A percentile compares a stretch with the other conserved stretches of the same genome.
phyloP scores from a whole-genome alignment of 805 yeast genomes.

The Candida incommunis region DNA sequence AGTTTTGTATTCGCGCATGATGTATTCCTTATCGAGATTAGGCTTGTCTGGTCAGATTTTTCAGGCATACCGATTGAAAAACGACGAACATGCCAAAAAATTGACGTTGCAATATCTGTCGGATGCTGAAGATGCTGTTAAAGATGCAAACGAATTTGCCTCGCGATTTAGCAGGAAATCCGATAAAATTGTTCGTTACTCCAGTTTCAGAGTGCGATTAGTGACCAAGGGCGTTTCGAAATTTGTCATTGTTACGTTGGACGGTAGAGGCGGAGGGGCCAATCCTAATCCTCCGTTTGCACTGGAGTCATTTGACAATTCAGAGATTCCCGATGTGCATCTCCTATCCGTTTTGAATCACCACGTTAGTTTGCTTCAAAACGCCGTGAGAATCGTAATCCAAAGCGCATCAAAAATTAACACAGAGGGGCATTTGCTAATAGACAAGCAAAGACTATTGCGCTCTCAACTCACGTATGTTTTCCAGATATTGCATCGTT shows the following conservation, averaged over 20 bases:
- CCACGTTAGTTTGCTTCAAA: slow-evolving; percentile 3
- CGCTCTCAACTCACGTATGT: slow-evolving; percentile 1
- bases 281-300: slow-evolving; percentile 4
- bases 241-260: background rate
- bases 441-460: slow-evolving; percentile 7
- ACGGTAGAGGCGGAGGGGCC: background rate
- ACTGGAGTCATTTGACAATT: slow-evolving; percentile 10
- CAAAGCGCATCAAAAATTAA: slow-evolving; percentile 2
- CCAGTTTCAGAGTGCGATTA: background rate
- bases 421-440: slow-evolving; percentile 5
- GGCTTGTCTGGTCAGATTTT: slow-evolving; percentile 9
- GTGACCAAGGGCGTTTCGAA: background rate
- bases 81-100: background rate
- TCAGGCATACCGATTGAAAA: background rate
- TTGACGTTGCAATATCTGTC: slow-evolving; percentile 3
- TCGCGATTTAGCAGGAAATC: background rate
- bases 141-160: background rate
- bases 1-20: slow-evolving; percentile 9
- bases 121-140: slow-evolving; percentile 3
- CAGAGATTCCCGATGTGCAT: slow-evolving; percentile 7
- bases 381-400: slow-evolving; percentile 1
- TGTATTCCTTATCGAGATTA: slow-evolving; percentile 8
- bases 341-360: slow-evolving; percentile 7
- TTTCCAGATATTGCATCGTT: slow-evolving; percentile 8
- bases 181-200: background rate